Evolutionary conservation across 2,329 filamentous ascomycete species (phyloP), one percentile per base, ranked within the genome.

Genomic region (Ophiostoma populinum): DNA sequence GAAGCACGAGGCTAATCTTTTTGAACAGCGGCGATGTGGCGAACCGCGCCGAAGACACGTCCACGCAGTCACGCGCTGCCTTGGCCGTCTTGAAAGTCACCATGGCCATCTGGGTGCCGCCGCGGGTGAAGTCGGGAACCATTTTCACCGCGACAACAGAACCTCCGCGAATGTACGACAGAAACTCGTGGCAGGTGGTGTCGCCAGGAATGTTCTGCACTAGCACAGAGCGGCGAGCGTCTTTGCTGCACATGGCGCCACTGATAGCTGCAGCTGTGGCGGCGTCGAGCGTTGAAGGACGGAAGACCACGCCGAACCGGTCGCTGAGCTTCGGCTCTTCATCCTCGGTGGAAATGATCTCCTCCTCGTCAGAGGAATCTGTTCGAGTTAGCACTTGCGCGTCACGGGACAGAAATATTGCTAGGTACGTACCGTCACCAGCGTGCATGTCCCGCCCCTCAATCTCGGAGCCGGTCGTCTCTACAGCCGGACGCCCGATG

Each of bases 81-180:
- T 31, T 13, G 8, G 33, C 34, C 11, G 38, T 42, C 12, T 27
- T 25, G 17, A 45, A 43, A 0, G 36, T 38, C 18, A 44, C 16
- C 10, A 45, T 30, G 7, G 42, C 42, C 2, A 33, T 36, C 15
- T 39, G 40, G 3, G 35, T 37, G 5, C 39, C 34, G 2, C 34
- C 13, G 9, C 17, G 28, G 2, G 17, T 7, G 3, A 26, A 32
- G 20, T 39, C 36, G 1, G 33, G 30, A 7, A 36, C 24, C 12
- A 45, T 18, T 13, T 24, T 30, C 1, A 30, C 42, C 3, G 27
- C 24, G 11, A 40, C 34, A 4, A 44, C 20, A 5, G 19, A 18
- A 3, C 42, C 43, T n/a, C 42, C 43, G 6, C 28, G 32, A 8
- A 45, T 32, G n/a, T 38, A 26, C 1, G 34, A 29, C 1, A 45